A percentile compares a stretch with the other conserved stretches of the same genome.
Conservation (phyloP, 2,329 filamentous ascomycete genomes). For the Volutella citrinella region DNA sequence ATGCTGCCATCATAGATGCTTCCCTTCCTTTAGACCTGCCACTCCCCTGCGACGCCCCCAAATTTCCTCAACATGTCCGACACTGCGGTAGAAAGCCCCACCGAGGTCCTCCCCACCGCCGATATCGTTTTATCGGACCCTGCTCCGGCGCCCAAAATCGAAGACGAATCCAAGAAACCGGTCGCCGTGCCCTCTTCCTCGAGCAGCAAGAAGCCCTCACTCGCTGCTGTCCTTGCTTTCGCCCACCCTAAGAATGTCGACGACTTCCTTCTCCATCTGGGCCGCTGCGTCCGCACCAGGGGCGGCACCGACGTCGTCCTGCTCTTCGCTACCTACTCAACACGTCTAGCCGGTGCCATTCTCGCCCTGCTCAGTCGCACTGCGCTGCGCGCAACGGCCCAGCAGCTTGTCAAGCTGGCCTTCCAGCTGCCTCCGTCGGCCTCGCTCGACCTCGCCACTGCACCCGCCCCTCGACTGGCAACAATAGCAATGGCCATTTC, state of each 20-base stretch:
- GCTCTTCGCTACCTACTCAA: conserved; percentile 65
- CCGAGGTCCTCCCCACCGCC: conserved; percentile 22
- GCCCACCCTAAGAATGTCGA: conserved; percentile 33
- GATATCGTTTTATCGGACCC: no score
- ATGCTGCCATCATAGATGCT: no score
- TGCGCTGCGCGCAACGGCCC: conserved; percentile 52
- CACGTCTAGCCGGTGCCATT: conserved; percentile 51
- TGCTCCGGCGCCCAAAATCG: no score
- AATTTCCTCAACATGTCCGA: conserved; percentile 19
- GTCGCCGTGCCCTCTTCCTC: conserved; percentile 1
- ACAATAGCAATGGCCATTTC: conserved; percentile 48
- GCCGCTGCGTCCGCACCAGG: conserved; percentile 65
- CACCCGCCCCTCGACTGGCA: conserved; percentile 36
- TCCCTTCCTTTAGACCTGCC: no score
- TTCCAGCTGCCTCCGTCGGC: conserved; percentile 49
- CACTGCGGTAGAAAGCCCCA: conserved; percentile 20
- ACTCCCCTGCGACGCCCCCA: no score
- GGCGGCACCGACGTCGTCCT: conserved; percentile 68
- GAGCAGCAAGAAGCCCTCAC: conserved; percentile 9
- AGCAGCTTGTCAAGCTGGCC: conserved; percentile 50
- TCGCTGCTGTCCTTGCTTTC: conserved; percentile 10
- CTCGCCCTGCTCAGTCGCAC: conserved; percentile 54
- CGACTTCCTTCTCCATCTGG: conserved; percentile 52
- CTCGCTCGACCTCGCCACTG: conserved; percentile 42
- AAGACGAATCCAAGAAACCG: neutral